These are phyloP conservation scores for Coemansia sp. DNA, from an alignment of 192 early-diverging fungal genomes.

Conservation along the genomic window DNA sequence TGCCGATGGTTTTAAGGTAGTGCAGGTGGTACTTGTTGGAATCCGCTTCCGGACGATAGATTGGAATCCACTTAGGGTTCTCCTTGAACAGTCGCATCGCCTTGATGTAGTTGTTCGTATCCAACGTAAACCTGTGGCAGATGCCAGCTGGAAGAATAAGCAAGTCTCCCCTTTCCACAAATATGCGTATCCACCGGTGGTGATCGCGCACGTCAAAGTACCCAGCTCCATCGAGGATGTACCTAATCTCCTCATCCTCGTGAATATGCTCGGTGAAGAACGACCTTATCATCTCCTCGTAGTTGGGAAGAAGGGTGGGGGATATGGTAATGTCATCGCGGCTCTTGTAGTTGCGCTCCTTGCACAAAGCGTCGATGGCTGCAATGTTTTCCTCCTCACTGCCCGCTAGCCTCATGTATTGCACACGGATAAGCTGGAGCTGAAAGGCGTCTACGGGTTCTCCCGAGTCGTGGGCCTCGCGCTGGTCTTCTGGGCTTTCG, in stretches of 20 bases:
- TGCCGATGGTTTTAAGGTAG: conserved; percentile 42
- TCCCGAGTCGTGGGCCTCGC: conserved; percentile 75
- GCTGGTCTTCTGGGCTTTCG: conserved; percentile 65
- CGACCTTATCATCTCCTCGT: conserved; percentile 89
- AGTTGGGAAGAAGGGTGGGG: conserved; percentile 75
- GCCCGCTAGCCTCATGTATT: conserved; percentile 66
- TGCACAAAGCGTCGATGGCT: conserved; percentile 66
- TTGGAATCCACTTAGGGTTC: conserved; percentile 79
- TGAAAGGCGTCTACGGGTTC: conserved; percentile 65
- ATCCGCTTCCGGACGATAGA: conserved; percentile 69
- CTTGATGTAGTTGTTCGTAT: conserved; percentile 80
- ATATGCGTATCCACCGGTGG: conserved; percentile 86
- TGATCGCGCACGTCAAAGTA: conserved; percentile 83
- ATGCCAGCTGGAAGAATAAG: conserved; percentile 92
- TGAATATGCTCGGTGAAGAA: conserved; percentile 95
- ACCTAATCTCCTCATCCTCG: conserved; percentile 98
- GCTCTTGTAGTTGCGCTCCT: conserved; percentile 86
- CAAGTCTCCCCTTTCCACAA: conserved; percentile 69
- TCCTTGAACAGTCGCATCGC: conserved; percentile 85
- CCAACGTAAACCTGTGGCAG: conserved; percentile 95
- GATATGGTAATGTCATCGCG: conserved; percentile 86
- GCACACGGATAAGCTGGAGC: conserved; percentile 68
- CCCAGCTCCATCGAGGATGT: conserved; percentile 84
- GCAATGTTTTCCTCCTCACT: conserved; percentile 55
- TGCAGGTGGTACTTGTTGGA: conserved; percentile 56